Percentiles rank a stretch among this genome's conserved stretches.
Evolutionary conservation across 495 filamentous ascomycete genomes (phyloP).

Genomic region (Neurospora sp.): DNA sequence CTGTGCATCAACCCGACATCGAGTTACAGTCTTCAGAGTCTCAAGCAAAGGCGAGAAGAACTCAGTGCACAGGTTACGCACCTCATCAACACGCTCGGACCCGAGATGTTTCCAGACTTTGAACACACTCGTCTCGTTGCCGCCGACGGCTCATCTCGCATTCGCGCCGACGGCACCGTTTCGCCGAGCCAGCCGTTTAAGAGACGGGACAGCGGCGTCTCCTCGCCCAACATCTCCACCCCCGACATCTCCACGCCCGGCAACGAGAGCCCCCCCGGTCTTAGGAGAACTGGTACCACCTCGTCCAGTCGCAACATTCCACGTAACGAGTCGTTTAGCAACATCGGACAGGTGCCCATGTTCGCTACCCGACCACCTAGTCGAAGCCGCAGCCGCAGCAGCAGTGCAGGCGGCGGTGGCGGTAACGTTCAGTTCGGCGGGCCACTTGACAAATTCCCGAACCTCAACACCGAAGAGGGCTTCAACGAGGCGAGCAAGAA

Average conservation of each 20-base stretch:
- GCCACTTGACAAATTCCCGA: constrained; percentile 53
- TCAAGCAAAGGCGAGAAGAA: constrained; percentile 60
- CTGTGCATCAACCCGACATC: constrained; percentile 78
- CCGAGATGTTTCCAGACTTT: constrained; percentile 96
- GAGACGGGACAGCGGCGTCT: constrained; percentile 19
- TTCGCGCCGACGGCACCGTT: constrained; percentile 6
- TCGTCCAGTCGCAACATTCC: constrained; percentile 50
- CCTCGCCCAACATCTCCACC: constrained; percentile 4
- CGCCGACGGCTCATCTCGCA: constrained; percentile 21
- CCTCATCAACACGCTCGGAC: constrained; percentile 88
- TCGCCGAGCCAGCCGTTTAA: constrained; percentile 4
- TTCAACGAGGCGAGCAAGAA: constrained; percentile 76
- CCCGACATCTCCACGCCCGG: constrained; percentile 7
- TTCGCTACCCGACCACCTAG: constrained; percentile 78
- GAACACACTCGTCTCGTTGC: constrained; percentile 70
- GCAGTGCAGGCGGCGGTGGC: constrained; percentile 51
- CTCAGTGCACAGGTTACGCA: constrained; percentile 78
- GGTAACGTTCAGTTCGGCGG: constrained; percentile 20
- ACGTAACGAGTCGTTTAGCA: constrained; percentile 84
- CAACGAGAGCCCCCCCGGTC: constrained; percentile 12
- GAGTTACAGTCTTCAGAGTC: constrained; percentile 70
- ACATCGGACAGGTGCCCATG: constrained; percentile 74
- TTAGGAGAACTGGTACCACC: constrained; percentile 29
- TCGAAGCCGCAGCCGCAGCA: constrained; percentile 59
- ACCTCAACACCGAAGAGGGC: constrained; percentile 57